A percentile compares a stretch with the other conserved stretches of the same genome.
Conservation (phyloP, 208 protist genomes). For the Trypanosoma congolense region DNA sequence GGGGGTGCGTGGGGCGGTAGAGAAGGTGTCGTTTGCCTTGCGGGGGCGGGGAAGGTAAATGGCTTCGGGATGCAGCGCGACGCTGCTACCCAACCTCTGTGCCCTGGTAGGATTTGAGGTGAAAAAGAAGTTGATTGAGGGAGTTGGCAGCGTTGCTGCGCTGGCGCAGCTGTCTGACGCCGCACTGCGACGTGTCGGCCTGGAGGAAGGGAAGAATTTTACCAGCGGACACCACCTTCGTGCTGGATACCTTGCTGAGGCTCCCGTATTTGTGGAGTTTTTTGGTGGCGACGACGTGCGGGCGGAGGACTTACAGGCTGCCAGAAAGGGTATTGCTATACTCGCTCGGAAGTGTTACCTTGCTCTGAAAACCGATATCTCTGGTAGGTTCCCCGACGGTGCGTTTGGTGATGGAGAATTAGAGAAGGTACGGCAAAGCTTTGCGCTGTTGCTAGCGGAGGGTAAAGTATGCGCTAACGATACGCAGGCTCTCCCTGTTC, state of each 20-base stretch:
- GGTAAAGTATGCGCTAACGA: constrained; percentile 67
- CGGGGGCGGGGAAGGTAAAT: too few species aligned
- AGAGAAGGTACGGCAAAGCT: constrained; percentile 44
- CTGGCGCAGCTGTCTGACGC: constrained; percentile 58
- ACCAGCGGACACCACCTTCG: constrained; percentile 40
- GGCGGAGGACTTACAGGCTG: constrained; percentile 41
- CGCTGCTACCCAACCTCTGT: constrained; percentile 48
- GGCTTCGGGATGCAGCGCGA: constrained; percentile 3
- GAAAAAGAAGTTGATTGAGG: constrained; percentile 34
- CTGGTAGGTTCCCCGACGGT: constrained; percentile 28
- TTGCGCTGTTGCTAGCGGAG: constrained; percentile 43
- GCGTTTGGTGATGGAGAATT: constrained; percentile 40
- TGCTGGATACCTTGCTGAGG: constrained; percentile 44
- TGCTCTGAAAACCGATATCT: constrained; percentile 52
- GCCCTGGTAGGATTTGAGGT: constrained; percentile 47
- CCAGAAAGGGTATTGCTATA: constrained; percentile 54
- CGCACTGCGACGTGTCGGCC: constrained; percentile 59
- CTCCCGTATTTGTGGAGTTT: constrained; percentile 55
- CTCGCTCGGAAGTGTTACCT: constrained; percentile 63
- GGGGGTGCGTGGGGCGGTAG: too few species aligned
- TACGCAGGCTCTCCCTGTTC: constrained; percentile 74
- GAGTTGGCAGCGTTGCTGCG: constrained; percentile 46
- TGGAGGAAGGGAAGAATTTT: constrained; percentile 34
- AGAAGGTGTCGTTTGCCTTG: too few species aligned
- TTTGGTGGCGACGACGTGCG: constrained; percentile 52